Percentiles rank a stretch among this genome's conserved stretches.
phyloP scores from a whole-genome alignment of 371 early-diverging fungal genomes.

The Capniomyces stellatus region DNA sequence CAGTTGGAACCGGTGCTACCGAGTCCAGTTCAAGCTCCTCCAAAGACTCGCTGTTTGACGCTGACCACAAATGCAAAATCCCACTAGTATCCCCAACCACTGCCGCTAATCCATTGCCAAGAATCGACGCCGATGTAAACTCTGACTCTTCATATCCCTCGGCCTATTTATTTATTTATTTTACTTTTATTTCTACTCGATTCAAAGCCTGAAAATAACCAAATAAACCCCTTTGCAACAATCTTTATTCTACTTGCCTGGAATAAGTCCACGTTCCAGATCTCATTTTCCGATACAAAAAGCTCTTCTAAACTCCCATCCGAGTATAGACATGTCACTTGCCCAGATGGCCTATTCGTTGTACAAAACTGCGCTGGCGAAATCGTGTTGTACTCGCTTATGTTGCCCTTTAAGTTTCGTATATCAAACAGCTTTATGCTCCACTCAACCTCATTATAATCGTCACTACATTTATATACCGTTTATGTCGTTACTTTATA shows the following conservation, averaged over 20 bases:
- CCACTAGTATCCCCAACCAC: constrained; percentile 19
- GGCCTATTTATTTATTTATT: too few species aligned
- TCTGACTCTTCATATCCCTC: constrained; percentile 6
- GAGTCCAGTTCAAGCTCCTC: not conserved
- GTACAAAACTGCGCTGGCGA: constrained; percentile 50
- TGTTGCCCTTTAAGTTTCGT: constrained; percentile 40
- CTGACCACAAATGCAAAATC: constrained; percentile 18
- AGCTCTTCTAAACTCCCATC: constrained; percentile 23
- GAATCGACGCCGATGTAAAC: constrained; percentile 11
- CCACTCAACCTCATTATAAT: constrained; percentile 31
- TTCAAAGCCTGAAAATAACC: too few species aligned
- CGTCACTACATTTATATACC: constrained; percentile 2
- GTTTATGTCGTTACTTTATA: too few species aligned
- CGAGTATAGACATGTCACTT: constrained; percentile 36
- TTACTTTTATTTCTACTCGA: too few species aligned
- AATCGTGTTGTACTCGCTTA: constrained; percentile 39
- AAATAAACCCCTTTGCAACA: too few species aligned
- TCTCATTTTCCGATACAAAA: constrained; percentile 3
- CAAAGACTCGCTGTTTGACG: not conserved
- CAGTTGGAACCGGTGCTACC: not conserved
- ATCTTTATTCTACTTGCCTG: too few species aligned
- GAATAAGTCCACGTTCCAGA: not conserved
- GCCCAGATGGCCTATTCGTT: constrained; percentile 49
- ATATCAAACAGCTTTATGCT: constrained; percentile 71
- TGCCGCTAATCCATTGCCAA: constrained; percentile 8